A percentile compares a stretch with the other conserved stretches of the same genome.
phyloP scores from a whole-genome alignment of 2,329 filamentous ascomycete genomes.

The Neofusicoccum parvum region DNA sequence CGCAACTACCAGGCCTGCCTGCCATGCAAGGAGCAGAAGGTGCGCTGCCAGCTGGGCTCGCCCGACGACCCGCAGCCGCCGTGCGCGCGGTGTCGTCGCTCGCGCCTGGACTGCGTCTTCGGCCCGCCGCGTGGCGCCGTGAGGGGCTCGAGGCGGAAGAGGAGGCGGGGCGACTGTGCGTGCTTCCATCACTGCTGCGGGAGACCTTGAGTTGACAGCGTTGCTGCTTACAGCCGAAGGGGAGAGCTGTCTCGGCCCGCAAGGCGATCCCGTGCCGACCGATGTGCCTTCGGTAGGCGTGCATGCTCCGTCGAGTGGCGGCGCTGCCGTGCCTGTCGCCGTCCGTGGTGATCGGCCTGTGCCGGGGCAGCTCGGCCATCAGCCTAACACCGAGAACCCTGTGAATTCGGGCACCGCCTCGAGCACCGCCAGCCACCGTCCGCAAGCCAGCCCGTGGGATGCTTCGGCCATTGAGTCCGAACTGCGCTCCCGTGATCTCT shows the following conservation, averaged over 20 bases:
- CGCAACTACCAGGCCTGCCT: conserved; percentile 15
- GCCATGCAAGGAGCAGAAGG: conserved; percentile 9
- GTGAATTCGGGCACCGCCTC: not conserved
- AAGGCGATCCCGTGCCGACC: not conserved
- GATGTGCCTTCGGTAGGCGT: not conserved
- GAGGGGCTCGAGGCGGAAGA: not conserved
- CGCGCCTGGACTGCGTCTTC: not conserved
- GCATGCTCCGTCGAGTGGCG: not conserved
- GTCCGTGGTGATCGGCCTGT: not conserved
- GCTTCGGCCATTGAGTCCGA: not conserved
- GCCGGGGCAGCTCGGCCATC: not conserved
- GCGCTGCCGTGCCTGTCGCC: not conserved
- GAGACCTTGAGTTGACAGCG: not conserved
- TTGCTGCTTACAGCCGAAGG: no score
- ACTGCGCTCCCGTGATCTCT: not conserved
- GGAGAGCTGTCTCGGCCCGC: not conserved
- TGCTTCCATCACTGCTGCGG: no score
- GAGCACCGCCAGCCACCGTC: not conserved
- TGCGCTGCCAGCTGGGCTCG: conserved; percentile 11
- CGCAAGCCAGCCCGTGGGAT: not conserved
- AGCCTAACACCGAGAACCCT: not conserved
- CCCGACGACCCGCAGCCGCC: conserved; percentile 7
- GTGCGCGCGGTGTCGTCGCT: not conserved
- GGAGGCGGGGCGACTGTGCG: not conserved
- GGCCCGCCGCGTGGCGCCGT: not conserved